A percentile compares a stretch with the other conserved stretches of the same genome.
Evolutionary conservation across 116 monocot species (phyloP).

Genomic region (Papilionanthe hybrid): DNA sequence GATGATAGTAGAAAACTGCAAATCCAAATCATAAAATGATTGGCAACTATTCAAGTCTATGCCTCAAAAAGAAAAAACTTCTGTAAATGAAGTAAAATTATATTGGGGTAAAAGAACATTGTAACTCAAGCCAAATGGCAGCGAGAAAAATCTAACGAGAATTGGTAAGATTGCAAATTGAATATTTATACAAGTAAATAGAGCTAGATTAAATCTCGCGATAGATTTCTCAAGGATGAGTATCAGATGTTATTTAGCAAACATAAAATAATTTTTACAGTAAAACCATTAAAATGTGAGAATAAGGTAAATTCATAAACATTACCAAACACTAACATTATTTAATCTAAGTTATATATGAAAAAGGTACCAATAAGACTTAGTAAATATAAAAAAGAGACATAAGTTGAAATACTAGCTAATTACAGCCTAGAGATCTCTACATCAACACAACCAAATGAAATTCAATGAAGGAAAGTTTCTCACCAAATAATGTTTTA

Average conservation of each 20-base stretch:
- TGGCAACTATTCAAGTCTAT: too few relatives aligned
- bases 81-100: too few relatives aligned
- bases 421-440: background rate
- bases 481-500: too few relatives aligned
- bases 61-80: too few relatives aligned
- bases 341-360: too few relatives aligned
- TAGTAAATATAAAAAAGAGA: too few relatives aligned
- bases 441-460: background rate
- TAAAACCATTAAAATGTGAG: background rate
- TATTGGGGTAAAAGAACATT: background rate
- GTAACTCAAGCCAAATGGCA: background rate
- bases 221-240: background rate
- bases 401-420: background rate
- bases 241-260: background rate
- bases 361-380: too few relatives aligned
- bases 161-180: background rate
- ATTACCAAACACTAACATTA: too few relatives aligned
- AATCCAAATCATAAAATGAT: background rate
- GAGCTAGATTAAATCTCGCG: background rate
- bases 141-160: background rate
- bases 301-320: background rate
- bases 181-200: background rate
- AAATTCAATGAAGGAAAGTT: background rate
- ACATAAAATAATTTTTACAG: background rate
- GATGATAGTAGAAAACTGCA: background rate